Percentiles rank a stretch among this genome's conserved stretches.
Evolutionary conservation across 2,329 filamentous ascomycete species (phyloP).

Genomic region (Ophiostoma ulmi): DNA sequence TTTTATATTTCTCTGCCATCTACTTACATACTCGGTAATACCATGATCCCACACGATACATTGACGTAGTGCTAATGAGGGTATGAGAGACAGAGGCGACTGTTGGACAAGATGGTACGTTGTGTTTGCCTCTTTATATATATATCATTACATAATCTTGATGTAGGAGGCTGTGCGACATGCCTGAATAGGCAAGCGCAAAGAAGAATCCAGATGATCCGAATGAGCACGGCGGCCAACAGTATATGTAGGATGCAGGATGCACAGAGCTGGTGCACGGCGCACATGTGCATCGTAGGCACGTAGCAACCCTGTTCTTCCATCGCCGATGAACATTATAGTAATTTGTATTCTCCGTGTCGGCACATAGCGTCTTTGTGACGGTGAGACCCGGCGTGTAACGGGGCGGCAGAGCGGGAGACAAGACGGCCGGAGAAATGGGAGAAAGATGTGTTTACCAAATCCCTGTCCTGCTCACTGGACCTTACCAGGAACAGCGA

Average conservation of each 20-base stretch:
- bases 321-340: neutral
- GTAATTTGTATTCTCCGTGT: neutral
- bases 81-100: too few relatives aligned
- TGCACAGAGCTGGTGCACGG: neutral
- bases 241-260: neutral
- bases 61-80: neutral
- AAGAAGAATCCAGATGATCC: neutral
- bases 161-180: neutral
- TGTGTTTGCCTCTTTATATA: constrained; percentile 1
- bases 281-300: neutral
- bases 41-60: neutral
- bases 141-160: neutral
- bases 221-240: neutral
- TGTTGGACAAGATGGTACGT: neutral
- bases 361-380: neutral
- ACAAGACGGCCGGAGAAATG: neutral
- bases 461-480: neutral
- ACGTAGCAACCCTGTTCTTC: neutral
- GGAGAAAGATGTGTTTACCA: neutral
- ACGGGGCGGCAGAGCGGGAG: neutral
- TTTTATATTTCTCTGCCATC: neutral
- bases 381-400: constrained; percentile 9
- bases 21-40: neutral
- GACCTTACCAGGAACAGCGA: neutral
- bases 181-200: constrained; percentile 13